Base-by-base conservation (phyloP, 495 filamentous ascomycete genomes). In the Geopyxis carbonaria region DNA sequence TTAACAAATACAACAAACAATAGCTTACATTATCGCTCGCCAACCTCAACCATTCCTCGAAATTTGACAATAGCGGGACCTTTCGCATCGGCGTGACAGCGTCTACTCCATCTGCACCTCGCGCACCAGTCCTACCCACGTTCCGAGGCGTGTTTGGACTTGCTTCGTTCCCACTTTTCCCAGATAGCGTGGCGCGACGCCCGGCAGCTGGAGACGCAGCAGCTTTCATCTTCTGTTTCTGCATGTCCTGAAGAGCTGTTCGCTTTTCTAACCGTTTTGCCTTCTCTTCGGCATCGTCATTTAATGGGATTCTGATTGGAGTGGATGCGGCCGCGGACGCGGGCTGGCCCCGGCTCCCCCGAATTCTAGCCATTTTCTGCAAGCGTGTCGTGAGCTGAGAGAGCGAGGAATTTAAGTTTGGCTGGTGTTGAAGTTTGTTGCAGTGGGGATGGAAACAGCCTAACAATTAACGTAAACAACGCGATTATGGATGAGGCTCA, bases 41-140 rank as follows among this genome's bases (percentile, higher is more conserved):
- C 82, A 95, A 86, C 70, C 95, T 99, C 91, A 99, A 95, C 89
- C 89, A 95, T 55, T 99, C 91, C 59, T 99, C 89, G 52, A 95
- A 99, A 60, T 95, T 95, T 37, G 91, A 91, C 37, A 95, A 57
- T 40, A 99, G 79, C 0, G 89, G 91, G 22, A 93, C 81, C 29
- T 89, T 79, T 66, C 93, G 92, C 78, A 93, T 84, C 11, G 89
- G 89, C 22, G 89, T 95, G 34, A 93, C 78, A 11, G 75, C 78
- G 51, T 80, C 72, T 18, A 52, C 62, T 60, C 44, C 58, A 36
- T 69, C 63, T 40, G 66, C 61, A 48, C 72, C 75, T 27, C 75
- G 71, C 47, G 72, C 68, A 9, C 63, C 62, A 22, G 63, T 57
- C 32, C 56, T 56, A 25, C 60, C 59, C 33, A 56, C 48, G 22